phyloP scores from a whole-genome alignment of 805 yeast genomes.

The Saccharomycopsis sp. region DNA sequence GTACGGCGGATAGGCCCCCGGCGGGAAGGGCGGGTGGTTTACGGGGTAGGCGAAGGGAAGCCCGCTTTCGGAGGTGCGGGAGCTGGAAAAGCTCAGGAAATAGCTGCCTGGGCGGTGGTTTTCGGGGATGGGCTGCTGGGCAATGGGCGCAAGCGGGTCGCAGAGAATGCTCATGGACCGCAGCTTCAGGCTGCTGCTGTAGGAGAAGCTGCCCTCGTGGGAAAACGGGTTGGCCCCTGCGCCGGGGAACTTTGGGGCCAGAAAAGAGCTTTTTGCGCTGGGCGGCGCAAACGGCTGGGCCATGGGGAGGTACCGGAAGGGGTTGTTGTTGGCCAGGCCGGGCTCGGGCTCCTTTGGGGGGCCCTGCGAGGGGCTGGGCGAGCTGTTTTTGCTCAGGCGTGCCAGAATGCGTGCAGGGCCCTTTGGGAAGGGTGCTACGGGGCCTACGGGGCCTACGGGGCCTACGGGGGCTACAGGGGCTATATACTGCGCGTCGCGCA shows the following conservation, averaged over 20 bases:
- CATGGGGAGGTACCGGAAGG: neutral
- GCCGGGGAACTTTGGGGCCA: constrained; percentile 1
- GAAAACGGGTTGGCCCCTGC: constrained; percentile 8
- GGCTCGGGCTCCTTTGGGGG: neutral
- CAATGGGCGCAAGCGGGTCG: constrained; percentile 20
- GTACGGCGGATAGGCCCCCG: constrained; percentile 6
- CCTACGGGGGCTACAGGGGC: neutral
- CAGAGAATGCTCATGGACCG: constrained; percentile 19
- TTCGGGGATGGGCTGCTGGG: constrained; percentile 9
- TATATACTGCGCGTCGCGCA: too few species aligned
- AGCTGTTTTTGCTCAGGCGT: too few species aligned
- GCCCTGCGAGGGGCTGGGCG: too few species aligned
- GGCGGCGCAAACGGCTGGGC: neutral
- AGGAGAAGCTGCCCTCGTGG: constrained; percentile 5
- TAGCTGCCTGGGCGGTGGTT: constrained; percentile 9
- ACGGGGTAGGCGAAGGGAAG: constrained; percentile 10
- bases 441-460: neutral
- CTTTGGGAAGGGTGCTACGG: too few species aligned
- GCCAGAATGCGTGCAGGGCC: too few species aligned
- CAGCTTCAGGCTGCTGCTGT: neutral
- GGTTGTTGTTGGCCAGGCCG: constrained; percentile 1
- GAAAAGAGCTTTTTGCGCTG: constrained; percentile 2
- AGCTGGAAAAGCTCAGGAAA: constrained; percentile 14
- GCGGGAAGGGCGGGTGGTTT: neutral
- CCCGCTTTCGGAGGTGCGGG: constrained; percentile 16